Conservation (phyloP, 2,329 filamentous ascomycete species). For the Colletotrichum spinosum region DNA sequence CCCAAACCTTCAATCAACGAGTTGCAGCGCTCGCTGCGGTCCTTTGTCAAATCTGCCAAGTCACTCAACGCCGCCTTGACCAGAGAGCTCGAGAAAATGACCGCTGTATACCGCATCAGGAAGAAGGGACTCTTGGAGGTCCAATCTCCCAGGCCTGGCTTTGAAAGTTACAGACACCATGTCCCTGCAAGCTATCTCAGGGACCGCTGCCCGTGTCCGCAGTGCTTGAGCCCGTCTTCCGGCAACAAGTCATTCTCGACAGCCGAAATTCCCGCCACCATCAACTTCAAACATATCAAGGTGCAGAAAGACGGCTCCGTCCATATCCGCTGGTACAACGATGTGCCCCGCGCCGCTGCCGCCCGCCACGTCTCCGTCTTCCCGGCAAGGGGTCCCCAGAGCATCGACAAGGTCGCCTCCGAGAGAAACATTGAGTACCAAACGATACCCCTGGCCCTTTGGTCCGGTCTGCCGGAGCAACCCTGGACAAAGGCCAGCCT, state of each 20-base stretch:
- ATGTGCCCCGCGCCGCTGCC: constrained; percentile 49
- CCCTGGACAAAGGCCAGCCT: constrained; percentile 42
- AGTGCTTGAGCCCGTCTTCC: constrained; percentile 67
- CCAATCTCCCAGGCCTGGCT: too few relatives aligned
- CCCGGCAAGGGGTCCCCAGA: constrained; percentile 42
- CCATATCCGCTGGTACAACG: constrained; percentile 67
- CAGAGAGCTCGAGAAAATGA: too few relatives aligned
- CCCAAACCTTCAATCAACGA: not conserved
- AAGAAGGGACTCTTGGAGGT: too few relatives aligned
- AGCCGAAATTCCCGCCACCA: constrained; percentile 51
- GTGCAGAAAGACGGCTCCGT: constrained; percentile 57
- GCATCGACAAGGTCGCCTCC: constrained; percentile 12
- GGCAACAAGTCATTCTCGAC: constrained; percentile 67
- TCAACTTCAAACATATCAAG: constrained; percentile 47
- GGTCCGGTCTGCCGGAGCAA: constrained; percentile 55
- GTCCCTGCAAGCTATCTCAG: too few relatives aligned
- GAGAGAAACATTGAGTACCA: constrained; percentile 4
- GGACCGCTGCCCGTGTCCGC: constrained; percentile 17
- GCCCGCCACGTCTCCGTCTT: constrained; percentile 52
- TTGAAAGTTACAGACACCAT: too few relatives aligned
- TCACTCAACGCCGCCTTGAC: not conserved
- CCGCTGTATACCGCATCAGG: too few relatives aligned
- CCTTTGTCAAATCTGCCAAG: not conserved
- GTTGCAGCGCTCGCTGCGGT: not conserved
- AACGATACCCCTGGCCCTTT: constrained; percentile 9